A percentile compares a stretch with the other conserved stretches of the same genome.
phyloP scores from a whole-genome alignment of 345 rosid species.

The Iberis pinnata region DNA sequence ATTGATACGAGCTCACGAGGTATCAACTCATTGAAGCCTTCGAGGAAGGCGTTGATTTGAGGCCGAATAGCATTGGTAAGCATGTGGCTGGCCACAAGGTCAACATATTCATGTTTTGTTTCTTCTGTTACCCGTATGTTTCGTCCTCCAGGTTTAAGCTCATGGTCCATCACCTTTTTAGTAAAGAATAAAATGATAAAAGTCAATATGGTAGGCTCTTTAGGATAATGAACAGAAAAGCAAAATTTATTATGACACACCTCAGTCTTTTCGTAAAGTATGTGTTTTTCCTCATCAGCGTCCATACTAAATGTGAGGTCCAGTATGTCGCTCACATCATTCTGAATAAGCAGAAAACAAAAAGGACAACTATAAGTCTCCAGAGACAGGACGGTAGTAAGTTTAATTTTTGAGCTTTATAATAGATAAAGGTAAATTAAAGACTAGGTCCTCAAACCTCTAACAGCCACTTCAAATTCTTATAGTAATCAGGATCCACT shows the following conservation, averaged over 20 bases:
- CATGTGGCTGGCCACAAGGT: constrained; percentile 81
- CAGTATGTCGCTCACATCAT: constrained; percentile 70
- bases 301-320: constrained; percentile 94
- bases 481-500: constrained; percentile 87
- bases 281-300: constrained; percentile 93
- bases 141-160: constrained; percentile 83
- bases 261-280: constrained; percentile 73
- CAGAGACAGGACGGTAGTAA: too few species aligned
- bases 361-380: not conserved
- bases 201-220: not conserved
- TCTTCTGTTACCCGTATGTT: constrained; percentile 90
- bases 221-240: not conserved
- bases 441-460: constrained; percentile 43
- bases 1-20: constrained; percentile 70
- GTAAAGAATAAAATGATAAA: too few species aligned
- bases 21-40: constrained; percentile 79
- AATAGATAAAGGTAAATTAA: not conserved
- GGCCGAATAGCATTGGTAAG: constrained; percentile 96
- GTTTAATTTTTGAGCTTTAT: too few species aligned
- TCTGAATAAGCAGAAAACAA: constrained; percentile 42
- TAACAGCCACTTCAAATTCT: constrained; percentile 90
- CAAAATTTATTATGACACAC: constrained; percentile 25
- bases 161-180: constrained; percentile 73
- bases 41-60: constrained; percentile 86
- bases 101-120: constrained; percentile 88